Evolutionary conservation across 352 stramenopile genomes (phyloP), one percentile per base, ranked within the genome.

Genomic region (Phytopythium boreale): DNA sequence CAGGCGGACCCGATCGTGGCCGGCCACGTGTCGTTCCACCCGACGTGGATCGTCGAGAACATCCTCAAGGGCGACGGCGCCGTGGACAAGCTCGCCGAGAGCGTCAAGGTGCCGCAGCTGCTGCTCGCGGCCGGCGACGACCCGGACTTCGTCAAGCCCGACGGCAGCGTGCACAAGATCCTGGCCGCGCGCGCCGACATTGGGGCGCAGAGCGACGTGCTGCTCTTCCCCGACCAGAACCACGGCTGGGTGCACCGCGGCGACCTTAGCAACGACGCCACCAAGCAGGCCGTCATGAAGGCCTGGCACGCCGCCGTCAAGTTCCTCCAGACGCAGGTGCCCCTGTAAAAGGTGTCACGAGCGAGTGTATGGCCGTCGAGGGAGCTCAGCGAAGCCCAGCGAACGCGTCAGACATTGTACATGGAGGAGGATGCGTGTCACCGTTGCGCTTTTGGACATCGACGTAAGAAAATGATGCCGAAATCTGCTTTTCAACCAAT

Each of bases 161-260:
- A 84, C 47, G 84, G 82, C 62, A 85, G 73, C 67, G 82, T 95
- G 61, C 61, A 92, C 68, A 89, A 85, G 71, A 91, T 91, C 65
- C 64, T 94, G 41, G 75, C 74, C 64, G 68, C 69, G 26, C 78
- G 78, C 53, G 68, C 70, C 1, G 78, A 87, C 56, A 84, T 87
- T 49, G 75, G 71, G 22, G 55, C 75, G 14, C 66, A 82, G 58
- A 89, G 80, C 44, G 74, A 88, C 27, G 82, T 88, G 63, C 61
- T 88, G 58, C 70, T 89, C 31, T 96, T 92, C 61, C 68, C 81
- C 14, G 71, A 87, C 61, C 68, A 87, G 76, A 81, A 86, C 22
- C 87, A 96, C 71, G 87, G 87, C 43, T 96, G 85, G 85, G 84
- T 94, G 62, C 79, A 93, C 71, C 87, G 87, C 63, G 84, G 85